A percentile compares a stretch with the other conserved stretches of the same genome.
phyloP scores from a whole-genome alignment of 345 rosid genomes.

The Aurinia saxatilis region DNA sequence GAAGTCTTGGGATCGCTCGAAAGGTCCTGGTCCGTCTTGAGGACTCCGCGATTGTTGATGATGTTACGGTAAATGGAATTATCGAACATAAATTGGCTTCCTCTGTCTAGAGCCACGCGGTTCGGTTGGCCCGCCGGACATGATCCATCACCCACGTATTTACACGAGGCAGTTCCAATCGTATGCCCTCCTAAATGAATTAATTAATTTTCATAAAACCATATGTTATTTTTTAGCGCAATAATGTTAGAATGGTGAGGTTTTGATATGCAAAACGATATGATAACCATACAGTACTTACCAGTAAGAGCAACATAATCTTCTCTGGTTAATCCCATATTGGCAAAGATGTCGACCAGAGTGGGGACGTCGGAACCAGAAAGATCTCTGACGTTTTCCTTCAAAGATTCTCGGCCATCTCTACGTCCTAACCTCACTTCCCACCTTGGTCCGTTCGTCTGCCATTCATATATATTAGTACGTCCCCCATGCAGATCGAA shows the following conservation, averaged over 20 bases:
- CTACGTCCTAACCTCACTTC: background rate
- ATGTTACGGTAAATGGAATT: conserved; percentile 21
- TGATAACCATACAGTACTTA: conserved; percentile 6
- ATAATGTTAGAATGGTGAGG: no score
- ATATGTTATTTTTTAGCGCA: no score
- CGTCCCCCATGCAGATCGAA: no score
- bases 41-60: conserved; percentile 2
- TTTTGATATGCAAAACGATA: no score
- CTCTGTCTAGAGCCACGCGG: conserved; percentile 26
- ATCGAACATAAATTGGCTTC: conserved; percentile 24
- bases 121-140: conserved; percentile 10
- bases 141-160: background rate
- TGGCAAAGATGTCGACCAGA: background rate
- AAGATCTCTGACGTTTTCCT: conserved; percentile 3
- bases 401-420: conserved; percentile 11
- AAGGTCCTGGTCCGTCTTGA: conserved; percentile 14
- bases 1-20: no score
- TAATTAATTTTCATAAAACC: no score
- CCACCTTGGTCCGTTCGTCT: background rate
- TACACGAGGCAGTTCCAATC: conserved; percentile 27
- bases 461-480: background rate
- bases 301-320: conserved; percentile 35
- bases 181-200: conserved; percentile 29
- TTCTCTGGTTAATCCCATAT: conserved; percentile 12
- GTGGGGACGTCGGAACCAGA: background rate